These are phyloP conservation scores for Rhododendron henanense DNA, from an alignment of 148 eudicot genomes.

Conservation along the genomic window DNA sequence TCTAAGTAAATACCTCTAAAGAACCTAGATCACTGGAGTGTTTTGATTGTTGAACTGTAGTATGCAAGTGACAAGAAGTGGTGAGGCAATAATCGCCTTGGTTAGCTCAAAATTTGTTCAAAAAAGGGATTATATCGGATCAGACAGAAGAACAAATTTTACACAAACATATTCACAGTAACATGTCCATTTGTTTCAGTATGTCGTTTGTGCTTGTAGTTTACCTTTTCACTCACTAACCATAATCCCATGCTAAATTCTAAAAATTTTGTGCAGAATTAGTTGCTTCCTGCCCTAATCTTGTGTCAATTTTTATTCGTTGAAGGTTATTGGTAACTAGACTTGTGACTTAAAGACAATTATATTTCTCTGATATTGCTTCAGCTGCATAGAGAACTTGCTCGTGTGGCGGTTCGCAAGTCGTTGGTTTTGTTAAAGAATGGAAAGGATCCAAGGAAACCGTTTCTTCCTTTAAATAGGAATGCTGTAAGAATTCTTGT, in stretches of 20 bases:
- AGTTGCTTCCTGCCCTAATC: not conserved
- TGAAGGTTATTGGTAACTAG: not conserved
- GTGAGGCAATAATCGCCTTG: not conserved
- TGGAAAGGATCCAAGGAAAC: conserved; percentile 65
- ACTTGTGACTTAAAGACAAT: not conserved
- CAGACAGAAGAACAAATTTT: not conserved
- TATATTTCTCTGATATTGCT: not conserved
- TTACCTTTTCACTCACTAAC: not conserved
- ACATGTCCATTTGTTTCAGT: not conserved
- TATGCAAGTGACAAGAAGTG: not conserved
- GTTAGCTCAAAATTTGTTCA: not conserved
- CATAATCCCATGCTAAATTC: not conserved
- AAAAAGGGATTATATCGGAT: not conserved
- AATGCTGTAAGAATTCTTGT: conserved; percentile 69
- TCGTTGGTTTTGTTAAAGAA: conserved; percentile 86
- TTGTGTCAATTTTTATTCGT: not conserved
- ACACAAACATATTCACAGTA: not conserved
- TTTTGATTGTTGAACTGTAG: not conserved
- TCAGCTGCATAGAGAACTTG: conserved; percentile 84
- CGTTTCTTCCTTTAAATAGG: conserved; percentile 72
- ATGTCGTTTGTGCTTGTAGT: not conserved
- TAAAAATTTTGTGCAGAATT: not conserved
- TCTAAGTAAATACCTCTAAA: not conserved
- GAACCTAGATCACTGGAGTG: not conserved
- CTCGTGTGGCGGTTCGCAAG: conserved; percentile 92